Evolutionary conservation across 345 rosid species (phyloP).

Genomic region (Salix viminalis): DNA sequence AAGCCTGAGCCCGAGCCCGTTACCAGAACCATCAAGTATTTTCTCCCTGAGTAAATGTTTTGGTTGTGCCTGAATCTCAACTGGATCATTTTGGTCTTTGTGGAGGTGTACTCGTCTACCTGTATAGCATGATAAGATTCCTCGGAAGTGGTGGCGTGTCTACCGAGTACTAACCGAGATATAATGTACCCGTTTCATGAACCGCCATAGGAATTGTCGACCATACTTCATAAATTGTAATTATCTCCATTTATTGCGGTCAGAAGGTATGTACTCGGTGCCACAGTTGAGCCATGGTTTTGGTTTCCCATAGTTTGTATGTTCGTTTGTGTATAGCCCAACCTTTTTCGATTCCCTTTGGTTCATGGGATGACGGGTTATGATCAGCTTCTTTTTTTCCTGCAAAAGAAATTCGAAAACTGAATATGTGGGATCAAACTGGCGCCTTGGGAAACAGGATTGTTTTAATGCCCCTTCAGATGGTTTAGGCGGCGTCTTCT

Average conservation of each 20-base stretch:
- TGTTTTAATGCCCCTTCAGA: too few species aligned
- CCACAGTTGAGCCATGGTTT: background rate
- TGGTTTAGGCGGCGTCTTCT: too few species aligned
- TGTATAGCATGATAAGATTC: constrained; percentile 3
- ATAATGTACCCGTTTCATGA: background rate
- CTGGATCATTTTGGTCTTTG: background rate
- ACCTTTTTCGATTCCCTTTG: too few species aligned
- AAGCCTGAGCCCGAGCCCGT: constrained; percentile 26
- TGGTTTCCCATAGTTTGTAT: background rate
- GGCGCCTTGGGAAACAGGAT: too few species aligned
- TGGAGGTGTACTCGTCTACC: background rate
- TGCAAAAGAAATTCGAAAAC: too few species aligned
- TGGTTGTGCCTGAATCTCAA: constrained; percentile 54
- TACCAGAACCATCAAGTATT: constrained; percentile 35
- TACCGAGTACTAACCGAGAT: background rate
- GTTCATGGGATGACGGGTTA: too few species aligned
- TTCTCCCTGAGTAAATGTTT: constrained; percentile 65
- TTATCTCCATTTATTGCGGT: background rate
- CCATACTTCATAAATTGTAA: constrained; percentile 2
- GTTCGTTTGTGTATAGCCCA: too few species aligned
- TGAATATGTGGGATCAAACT: too few species aligned
- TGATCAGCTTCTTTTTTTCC: too few species aligned
- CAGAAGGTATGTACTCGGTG: background rate
- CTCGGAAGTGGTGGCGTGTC: background rate
- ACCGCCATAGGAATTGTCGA: background rate